phyloP scores from a whole-genome alignment of 805 yeast genomes.

The Metschnikowia continentalis region DNA sequence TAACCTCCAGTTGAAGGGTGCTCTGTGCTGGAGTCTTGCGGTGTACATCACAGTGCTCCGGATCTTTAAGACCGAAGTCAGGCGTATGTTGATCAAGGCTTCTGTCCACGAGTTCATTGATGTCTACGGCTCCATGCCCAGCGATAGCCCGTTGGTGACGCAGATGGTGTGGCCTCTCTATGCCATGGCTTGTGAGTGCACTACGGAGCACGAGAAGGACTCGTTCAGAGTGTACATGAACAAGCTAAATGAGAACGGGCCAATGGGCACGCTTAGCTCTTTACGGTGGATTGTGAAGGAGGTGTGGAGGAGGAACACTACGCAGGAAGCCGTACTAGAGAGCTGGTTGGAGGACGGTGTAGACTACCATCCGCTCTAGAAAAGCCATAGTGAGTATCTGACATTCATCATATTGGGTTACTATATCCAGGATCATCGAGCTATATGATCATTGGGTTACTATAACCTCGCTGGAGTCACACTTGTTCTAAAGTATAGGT shows the following conservation, averaged over 20 bases:
- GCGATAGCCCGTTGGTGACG: constrained; percentile 46
- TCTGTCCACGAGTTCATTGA: constrained; percentile 44
- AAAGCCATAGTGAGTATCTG: background rate
- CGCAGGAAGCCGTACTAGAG: constrained; percentile 41
- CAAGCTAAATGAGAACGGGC: constrained; percentile 42
- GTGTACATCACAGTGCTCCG: constrained; percentile 25
- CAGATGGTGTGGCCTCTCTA: constrained; percentile 65
- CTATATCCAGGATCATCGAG: too few relatives aligned
- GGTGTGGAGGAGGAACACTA: constrained; percentile 43
- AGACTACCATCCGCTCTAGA: constrained; percentile 43
- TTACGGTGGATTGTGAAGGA: constrained; percentile 39
- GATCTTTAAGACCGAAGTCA: constrained; percentile 25
- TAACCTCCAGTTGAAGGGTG: constrained; percentile 43
- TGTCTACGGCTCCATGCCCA: constrained; percentile 43
- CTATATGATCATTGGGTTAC: too few relatives aligned
- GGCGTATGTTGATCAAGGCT: constrained; percentile 25
- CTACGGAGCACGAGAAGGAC: constrained; percentile 27
- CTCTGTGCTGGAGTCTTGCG: constrained; percentile 55
- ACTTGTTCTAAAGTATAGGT: too few relatives aligned
- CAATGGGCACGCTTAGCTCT: constrained; percentile 51
- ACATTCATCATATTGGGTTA: too few relatives aligned
- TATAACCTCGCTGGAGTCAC: too few relatives aligned
- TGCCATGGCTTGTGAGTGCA: constrained; percentile 45
- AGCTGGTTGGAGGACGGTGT: constrained; percentile 49
- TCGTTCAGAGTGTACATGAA: constrained; percentile 33